These are phyloP conservation scores for Tetraselmis chui DNA, from an alignment of 139 green algal genomes.

Conservation along the genomic window DNA sequence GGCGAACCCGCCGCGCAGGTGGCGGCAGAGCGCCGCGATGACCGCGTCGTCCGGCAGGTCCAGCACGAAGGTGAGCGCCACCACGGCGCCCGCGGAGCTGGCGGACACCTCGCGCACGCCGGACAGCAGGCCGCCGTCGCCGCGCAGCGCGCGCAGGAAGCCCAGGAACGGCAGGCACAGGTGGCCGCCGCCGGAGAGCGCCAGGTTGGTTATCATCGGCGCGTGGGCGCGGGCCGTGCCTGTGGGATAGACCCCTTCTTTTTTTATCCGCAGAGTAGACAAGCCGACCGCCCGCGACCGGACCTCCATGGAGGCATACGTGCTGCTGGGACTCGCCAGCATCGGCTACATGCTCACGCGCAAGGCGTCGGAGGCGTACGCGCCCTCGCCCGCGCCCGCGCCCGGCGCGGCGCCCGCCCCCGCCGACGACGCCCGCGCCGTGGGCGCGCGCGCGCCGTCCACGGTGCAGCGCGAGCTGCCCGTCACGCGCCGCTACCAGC, in stretches of 20 bases:
- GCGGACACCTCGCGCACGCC: neutral
- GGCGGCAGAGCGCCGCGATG: neutral
- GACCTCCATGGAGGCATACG: neutral
- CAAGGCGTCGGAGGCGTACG: neutral
- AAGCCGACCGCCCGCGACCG: too few relatives aligned
- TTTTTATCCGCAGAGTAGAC: neutral
- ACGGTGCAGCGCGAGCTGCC: neutral
- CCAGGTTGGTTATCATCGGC: neutral
- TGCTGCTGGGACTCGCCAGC: neutral
- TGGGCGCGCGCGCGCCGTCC: neutral
- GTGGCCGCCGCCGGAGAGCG: neutral
- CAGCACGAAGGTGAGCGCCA: neutral
- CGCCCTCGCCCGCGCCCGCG: too few relatives aligned
- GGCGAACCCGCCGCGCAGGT: neutral
- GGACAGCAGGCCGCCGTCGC: neutral
- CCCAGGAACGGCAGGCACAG: neutral
- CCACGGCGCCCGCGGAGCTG: neutral
- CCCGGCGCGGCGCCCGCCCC: too few relatives aligned
- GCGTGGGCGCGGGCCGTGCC: too few relatives aligned
- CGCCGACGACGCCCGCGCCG: too few relatives aligned
- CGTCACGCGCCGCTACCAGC: neutral
- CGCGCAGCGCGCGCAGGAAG: neutral
- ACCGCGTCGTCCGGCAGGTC: neutral
- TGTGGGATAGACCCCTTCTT: too few relatives aligned
- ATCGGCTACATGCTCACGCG: neutral